These are phyloP conservation scores for Ceratobasidium sp. DNA, from an alignment of 1,284 basidiomycete species.

Conservation along the genomic window DNA sequence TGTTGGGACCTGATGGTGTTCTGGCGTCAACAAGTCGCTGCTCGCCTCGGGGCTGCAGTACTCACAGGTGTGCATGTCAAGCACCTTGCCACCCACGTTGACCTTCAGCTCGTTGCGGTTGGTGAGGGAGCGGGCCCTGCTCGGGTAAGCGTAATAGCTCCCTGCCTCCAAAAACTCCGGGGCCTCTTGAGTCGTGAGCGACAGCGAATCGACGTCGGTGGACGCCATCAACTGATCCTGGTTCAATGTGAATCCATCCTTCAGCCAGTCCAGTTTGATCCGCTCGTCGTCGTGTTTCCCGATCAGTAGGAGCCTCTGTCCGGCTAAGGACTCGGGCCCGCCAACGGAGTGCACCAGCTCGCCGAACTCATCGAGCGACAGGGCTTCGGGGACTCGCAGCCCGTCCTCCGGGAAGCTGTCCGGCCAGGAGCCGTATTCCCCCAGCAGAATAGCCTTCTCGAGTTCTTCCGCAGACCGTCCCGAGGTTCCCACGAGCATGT, in stretches of 20 bases:
- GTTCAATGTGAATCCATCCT: background rate
- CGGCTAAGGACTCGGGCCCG: background rate
- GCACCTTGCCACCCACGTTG: background rate
- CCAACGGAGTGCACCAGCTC: background rate
- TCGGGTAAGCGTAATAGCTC: constrained; percentile 3
- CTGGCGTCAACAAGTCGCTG: background rate
- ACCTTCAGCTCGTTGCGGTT: background rate
- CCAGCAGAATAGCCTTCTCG: background rate
- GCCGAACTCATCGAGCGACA: background rate
- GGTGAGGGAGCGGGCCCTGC: background rate
- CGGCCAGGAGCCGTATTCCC: background rate
- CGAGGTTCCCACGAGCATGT: constrained; percentile 15
- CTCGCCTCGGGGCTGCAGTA: background rate
- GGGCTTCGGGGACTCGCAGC: background rate
- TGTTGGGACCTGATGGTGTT: background rate
- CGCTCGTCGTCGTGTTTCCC: background rate
- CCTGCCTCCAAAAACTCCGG: background rate
- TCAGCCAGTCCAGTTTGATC: background rate
- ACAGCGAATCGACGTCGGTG: constrained; percentile 6
- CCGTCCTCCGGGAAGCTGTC: background rate
- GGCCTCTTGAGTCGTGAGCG: background rate
- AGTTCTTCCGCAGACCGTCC: background rate
- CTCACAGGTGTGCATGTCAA: constrained; percentile 16
- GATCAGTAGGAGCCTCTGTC: background rate
- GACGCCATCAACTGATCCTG: background rate